Evolutionary conservation across 345 rosid species (phyloP), one percentile per base, ranked within the genome.

Genomic region (Sonneratia caseolaris): DNA sequence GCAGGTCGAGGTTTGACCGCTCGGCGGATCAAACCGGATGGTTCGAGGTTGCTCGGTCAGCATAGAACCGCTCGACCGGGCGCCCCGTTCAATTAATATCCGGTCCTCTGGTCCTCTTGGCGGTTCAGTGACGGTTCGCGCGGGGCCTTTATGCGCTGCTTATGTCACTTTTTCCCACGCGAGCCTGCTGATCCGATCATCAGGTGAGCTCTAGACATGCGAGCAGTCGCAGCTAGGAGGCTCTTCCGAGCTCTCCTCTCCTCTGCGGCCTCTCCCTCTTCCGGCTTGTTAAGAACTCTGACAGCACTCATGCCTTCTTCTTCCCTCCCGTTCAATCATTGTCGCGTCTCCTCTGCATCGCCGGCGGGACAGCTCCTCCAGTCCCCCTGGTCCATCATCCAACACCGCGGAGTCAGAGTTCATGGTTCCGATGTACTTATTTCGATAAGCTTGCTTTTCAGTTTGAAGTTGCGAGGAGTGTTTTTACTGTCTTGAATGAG

Each of bases 331-430:
- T 37, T 61, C 75, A 15, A 18, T 57, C 12, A 70, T 7, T 66
- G 8, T 67, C 45, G 48, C 16, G 43, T n/a, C 40, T 72, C 68
- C 27, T 22, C 68, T 68, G 64, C 64, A 22, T 57, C 64, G 64
- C 66, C 66, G 37, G 66, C 37, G 66, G 3, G 38, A 2, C 66
- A 62, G 66, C 70, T 73, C 67, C 67, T 78, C 49, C 64, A n/a
- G 21, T 83, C 71, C 10, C 91, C 89, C 5, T 89, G 96, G 93
- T 85, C 80, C 55, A 71, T 76, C 37, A 24, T 70, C 72, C 98
- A 88, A 74, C 81, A 76, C 64, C 95, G 97, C 14, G 93, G 92
- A 42, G 87, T 83, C 72, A 91, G 82, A 75, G 88, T 88, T 69
- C 86, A 88, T 71, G 97, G 97, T n/a, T 85, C 86, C 76, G 87